Base-by-base conservation (phyloP, 129 eudicot genomes). In the Scalesia atractyloides region DNA sequence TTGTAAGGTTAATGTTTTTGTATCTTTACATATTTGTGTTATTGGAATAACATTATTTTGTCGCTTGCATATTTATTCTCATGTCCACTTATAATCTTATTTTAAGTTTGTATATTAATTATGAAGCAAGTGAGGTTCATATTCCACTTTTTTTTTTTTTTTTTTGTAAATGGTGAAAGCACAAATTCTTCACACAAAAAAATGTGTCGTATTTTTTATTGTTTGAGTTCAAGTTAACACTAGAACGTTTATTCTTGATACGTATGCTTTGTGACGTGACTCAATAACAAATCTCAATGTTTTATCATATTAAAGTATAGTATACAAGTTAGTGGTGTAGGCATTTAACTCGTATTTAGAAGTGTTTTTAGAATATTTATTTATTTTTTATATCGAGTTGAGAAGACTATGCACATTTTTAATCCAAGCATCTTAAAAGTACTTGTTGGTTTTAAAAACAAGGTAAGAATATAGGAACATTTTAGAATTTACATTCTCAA, bases 131-230 rank as follows among this genome's bases (percentile, higher is more conserved):
- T 48, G 49, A 60, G 59, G 61, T 73, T 60, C 61, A 17, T 61
- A 73, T 73, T 73, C 49, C 36, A 14, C 16, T 63, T 73, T 61
- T n/a, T n/a, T n/a, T n/a, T n/a, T n/a, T n/a, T n/a, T n/a, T n/a
- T n/a, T n/a, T 73, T 61, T 61, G 39, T 61, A 61, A 43, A 73
- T 73, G 47, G 33, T 17, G 77, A 73, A 61, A 73, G 77, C 77
- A 73, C 70, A 73, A 73, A 73, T 73, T 61, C 77, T 47, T 61
- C 64, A 58, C 64, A 58, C 39, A 60, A 13, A 60, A 60, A 60
- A 58, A 22, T 60, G 41, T 5, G 13, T 5, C 41, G 36, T 7
- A 5, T 60, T 60, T 60, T 13, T 60, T 26, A 20, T 56, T 43
- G 26, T 19, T 41, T 26, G 61, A 73, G 57, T 17, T 48, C 12